Base-by-base conservation (phyloP, 2,329 filamentous ascomycete species). In the Aphanocladium album region DNA sequence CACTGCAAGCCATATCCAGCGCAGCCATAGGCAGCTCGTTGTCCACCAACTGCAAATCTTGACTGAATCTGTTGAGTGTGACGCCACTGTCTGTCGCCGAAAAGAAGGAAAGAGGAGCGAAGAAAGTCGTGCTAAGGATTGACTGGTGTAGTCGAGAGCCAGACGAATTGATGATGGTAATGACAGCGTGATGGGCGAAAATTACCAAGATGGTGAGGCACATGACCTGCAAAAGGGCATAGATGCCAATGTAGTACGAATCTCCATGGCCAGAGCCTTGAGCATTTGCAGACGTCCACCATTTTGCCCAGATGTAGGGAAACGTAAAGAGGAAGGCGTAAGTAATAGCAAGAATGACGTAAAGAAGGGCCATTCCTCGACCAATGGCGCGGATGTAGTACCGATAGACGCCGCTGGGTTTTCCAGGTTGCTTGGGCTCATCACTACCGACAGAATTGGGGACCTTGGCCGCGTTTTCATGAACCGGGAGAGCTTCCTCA, bases 31-130 rank as follows among this genome's bases (percentile, higher is more conserved):
- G 75, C 0, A 79, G 66, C 33, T 77, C 72, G 1, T 66, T 67
- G 41, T 80, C 77, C 5, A 79, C 67, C 0, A 80, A 66, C 1
- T 69, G 72, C 62, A 78, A 69, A 37, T 81, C 79, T 61, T 80
- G 78, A 0, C 75, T 76, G 63, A 80, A 81, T 5, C 76, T 64
- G 25, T 79, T 79, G 6, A 74, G 74, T 27, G 77, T 70, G 1
- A 73, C 64, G 1, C 78, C 79, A 0, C 69, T 68, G 57, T 80
- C 78, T 0, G 74, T 79, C 0, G 61, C 70, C 0, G 74, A 73
- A 54, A 79, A 77, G 62, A 79, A 78, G 8, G 64, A 64, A 43
- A 80, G 61, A 1, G 77, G 74, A 1, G 78, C 78, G 1, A 65
- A 66, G 11, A 75, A 64, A 0, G 76, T 67, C 0, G 72, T 74